Conservation (phyloP, 768 basidiomycete species). For the Clavulina sp. region DNA sequence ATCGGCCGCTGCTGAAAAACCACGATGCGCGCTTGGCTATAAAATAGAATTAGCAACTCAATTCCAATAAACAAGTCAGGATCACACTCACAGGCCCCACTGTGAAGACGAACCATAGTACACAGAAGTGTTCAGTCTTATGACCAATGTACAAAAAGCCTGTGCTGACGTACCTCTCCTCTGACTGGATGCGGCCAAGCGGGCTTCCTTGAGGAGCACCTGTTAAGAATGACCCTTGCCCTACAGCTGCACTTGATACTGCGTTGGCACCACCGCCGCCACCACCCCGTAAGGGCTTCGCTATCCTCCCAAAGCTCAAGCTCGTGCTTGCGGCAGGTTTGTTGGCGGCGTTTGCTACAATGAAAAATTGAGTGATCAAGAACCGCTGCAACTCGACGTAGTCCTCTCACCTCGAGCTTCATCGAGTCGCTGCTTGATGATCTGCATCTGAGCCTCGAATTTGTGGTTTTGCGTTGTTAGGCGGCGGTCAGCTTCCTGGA, state of each 20-base stretch:
- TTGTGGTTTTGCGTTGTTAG: slow-evolving; percentile 88
- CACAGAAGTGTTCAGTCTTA: slow-evolving; percentile 8
- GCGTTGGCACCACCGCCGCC: slow-evolving; percentile 38
- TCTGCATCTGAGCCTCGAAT: slow-evolving; percentile 84
- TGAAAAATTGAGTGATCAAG: slow-evolving; percentile 8
- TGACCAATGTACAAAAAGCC: slow-evolving; percentile 4
- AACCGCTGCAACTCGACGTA: background rate
- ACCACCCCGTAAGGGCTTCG: slow-evolving; percentile 88
- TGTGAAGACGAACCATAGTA: slow-evolving; percentile 19
- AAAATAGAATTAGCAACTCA: slow-evolving; percentile 11
- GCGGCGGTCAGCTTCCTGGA: slow-evolving; percentile 87
- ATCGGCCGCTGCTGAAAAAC: slow-evolving; percentile 38
- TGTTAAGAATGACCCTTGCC: slow-evolving; percentile 22
- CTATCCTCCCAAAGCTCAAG: slow-evolving; percentile 83
- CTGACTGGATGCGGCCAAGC: slow-evolving; percentile 57
- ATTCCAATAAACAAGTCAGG: background rate
- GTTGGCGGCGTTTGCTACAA: slow-evolving; percentile 43
- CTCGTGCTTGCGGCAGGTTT: slow-evolving; percentile 35
- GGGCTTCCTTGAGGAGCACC: slow-evolving; percentile 43
- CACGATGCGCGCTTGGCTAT: slow-evolving; percentile 81
- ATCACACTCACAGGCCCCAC: slow-evolving; percentile 9
- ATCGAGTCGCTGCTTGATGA: slow-evolving; percentile 80
- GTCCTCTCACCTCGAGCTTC: slow-evolving; percentile 65
- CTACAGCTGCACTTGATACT: slow-evolving; percentile 22
- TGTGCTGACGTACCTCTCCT: slow-evolving; percentile 34